Evolutionary conservation across 228 moss, liverwort and hornwort genomes (phyloP), one percentile per base, ranked within the genome.

Genomic region (Sphagnum fallax): DNA sequence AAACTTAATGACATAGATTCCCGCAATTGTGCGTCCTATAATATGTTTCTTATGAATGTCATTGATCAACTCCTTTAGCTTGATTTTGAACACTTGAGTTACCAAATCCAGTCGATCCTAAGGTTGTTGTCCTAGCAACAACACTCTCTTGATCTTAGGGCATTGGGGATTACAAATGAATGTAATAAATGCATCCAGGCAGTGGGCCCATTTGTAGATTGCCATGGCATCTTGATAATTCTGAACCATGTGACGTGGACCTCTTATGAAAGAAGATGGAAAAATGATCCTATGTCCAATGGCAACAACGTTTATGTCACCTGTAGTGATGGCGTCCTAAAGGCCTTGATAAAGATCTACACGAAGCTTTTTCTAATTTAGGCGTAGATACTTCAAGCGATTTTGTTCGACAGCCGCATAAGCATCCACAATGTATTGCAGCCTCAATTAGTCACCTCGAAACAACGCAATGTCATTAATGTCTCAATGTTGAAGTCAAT

Each of bases 71-170:
- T 58, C 69, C 61, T 60, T 69, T 1, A 32, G 18, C 53, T 72
- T 72, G 1, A 65, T 6, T 12, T 18, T 6, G 52, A 72, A 65
- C 8, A 72, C 18, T 6, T 14, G 16, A 5, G 0, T 53, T 5
- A 65, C 64, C 5, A 72, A n/a, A 49, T 72, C 51, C 7, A 32
- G 65, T 7, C 53, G 65, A 63, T 72, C 72, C 1, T 18, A 4
- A 32, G 65, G 50, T 14, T 2, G 48, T 59, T 72, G 52, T 15
- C 53, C 18, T 4, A 47, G 48, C 13, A 65, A 8, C 4, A 72
- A 32, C n/a, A 64, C 16, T 18, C 16, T 9, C 4, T 4, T 16
- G 32, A 72, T 72, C 63, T 72, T 65, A 8, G 4, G 16, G 4
- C 67, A 68, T 50, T 18, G 3, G 15, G 67, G 67, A 53, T 68